Evolutionary conservation across 2,329 filamentous ascomycete genomes (phyloP).

Genomic region (Aspergillus uvarum): DNA sequence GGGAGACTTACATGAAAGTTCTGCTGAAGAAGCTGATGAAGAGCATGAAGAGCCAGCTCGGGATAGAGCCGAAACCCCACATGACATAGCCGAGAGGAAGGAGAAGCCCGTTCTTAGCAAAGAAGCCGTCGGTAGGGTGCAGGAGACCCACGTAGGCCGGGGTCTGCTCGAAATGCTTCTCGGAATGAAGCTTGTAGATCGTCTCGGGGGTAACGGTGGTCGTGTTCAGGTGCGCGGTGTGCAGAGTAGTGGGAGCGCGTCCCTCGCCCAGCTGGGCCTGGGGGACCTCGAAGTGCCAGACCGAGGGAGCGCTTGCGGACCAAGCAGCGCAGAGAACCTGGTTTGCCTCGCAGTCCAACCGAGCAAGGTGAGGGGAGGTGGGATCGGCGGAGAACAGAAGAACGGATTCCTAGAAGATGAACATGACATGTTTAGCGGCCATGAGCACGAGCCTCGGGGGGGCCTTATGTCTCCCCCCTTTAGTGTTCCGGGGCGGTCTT

Average conservation of each 20-base stretch:
- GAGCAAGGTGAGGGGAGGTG: conserved; percentile 57
- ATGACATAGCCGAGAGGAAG: conserved; percentile 58
- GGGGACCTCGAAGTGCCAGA: conserved; percentile 60
- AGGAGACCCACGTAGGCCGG: conserved; percentile 57
- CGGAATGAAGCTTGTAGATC: conserved; percentile 57
- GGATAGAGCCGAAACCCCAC: conserved; percentile 57
- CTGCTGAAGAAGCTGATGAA: conserved; percentile 61
- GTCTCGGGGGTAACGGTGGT: conserved; percentile 57
- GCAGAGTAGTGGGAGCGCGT: conserved; percentile 53
- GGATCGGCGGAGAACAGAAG: conserved; percentile 54
- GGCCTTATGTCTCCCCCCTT: not conserved
- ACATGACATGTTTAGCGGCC: conserved; percentile 13
- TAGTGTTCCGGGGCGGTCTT: conserved; percentile 22
- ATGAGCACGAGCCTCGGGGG: not conserved
- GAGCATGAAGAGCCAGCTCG: conserved; percentile 66
- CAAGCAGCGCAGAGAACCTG: conserved; percentile 61
- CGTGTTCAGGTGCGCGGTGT: conserved; percentile 57
- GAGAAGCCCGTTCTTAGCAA: conserved; percentile 55
- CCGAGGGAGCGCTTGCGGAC: conserved; percentile 56
- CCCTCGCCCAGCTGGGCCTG: conserved; percentile 53
- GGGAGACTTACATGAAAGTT: conserved; percentile 57
- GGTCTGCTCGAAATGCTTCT: conserved; percentile 56
- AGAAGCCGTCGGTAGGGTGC: conserved; percentile 60
- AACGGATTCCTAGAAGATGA: conserved; percentile 48
- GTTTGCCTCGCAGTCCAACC: conserved; percentile 60